phyloP scores from a whole-genome alignment of 495 filamentous ascomycete species.

The Filosporella fistucella region DNA sequence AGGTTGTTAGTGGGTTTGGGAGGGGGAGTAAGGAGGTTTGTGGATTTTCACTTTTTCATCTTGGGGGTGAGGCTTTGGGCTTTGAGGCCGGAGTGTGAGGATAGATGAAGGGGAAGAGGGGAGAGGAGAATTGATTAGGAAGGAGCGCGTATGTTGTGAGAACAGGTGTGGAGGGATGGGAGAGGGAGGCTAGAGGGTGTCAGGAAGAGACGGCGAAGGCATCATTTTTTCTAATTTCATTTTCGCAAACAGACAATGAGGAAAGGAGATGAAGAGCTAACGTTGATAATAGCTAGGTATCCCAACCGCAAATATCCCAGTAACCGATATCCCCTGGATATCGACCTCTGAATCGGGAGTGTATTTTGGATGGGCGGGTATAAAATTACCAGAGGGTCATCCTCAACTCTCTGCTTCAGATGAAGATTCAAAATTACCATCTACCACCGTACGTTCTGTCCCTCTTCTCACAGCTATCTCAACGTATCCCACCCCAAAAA shows the following conservation, averaged over 20 bases:
- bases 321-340: conserved; percentile 71
- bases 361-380: conserved; percentile 85
- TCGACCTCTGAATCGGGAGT: conserved; percentile 69
- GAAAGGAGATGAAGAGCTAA: neutral
- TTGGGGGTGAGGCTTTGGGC: too few relatives aligned
- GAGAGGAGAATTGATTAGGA: too few relatives aligned
- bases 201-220: too few relatives aligned
- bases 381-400: conserved; percentile 43
- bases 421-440: too few relatives aligned
- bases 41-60: neutral
- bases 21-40: conserved; percentile 81
- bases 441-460: too few relatives aligned
- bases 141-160: too few relatives aligned
- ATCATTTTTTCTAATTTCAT: too few relatives aligned
- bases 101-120: too few relatives aligned
- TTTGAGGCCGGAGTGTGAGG: too few relatives aligned
- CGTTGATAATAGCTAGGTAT: conserved; percentile 66
- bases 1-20: conserved; percentile 89
- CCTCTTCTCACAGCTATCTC: conserved; percentile 16
- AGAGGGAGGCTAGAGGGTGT: too few relatives aligned
- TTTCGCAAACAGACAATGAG: neutral
- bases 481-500: too few relatives aligned
- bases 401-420: conserved; percentile 27
- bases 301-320: conserved; percentile 93
- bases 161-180: too few relatives aligned